phyloP scores from a whole-genome alignment of 805 yeast species.

The Wickerhamomyces chaumierensis region DNA sequence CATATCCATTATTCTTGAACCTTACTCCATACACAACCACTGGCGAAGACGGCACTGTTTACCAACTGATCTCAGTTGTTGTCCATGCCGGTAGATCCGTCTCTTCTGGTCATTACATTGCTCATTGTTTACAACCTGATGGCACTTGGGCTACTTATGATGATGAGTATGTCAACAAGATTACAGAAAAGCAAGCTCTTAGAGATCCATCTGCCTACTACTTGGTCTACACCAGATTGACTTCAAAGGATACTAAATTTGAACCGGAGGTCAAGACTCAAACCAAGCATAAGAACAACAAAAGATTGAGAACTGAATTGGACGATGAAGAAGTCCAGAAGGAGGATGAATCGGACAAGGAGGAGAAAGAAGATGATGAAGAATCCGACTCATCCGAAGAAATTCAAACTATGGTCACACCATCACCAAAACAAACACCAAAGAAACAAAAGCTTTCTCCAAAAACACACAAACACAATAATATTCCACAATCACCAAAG shows the following conservation, averaged over 20 bases:
- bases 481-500: conserved; percentile 1
- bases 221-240: conserved; percentile 68
- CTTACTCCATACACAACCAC: conserved; percentile 48
- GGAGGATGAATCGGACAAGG: too few species aligned
- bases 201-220: conserved; percentile 87
- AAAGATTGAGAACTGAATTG: neutral
- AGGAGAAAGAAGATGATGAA: neutral
- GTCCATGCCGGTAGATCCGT: conserved; percentile 93
- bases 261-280: neutral
- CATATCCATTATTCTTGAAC: conserved; percentile 70
- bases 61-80: conserved; percentile 72
- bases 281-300: neutral
- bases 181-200: conserved; percentile 62
- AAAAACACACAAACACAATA: neutral
- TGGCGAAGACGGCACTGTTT: conserved; percentile 34
- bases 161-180: conserved; percentile 75
- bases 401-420: neutral
- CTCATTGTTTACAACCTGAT: conserved; percentile 86
- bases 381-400: neutral
- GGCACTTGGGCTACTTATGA: conserved; percentile 91
- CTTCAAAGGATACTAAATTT: conserved; percentile 32
- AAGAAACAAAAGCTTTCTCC: conserved; percentile 3
- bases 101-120: conserved; percentile 86
- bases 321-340: neutral
- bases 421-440: conserved; percentile 1